phyloP scores from a whole-genome alignment of 495 filamentous ascomycete genomes.

The Aspergillus campestris region DNA sequence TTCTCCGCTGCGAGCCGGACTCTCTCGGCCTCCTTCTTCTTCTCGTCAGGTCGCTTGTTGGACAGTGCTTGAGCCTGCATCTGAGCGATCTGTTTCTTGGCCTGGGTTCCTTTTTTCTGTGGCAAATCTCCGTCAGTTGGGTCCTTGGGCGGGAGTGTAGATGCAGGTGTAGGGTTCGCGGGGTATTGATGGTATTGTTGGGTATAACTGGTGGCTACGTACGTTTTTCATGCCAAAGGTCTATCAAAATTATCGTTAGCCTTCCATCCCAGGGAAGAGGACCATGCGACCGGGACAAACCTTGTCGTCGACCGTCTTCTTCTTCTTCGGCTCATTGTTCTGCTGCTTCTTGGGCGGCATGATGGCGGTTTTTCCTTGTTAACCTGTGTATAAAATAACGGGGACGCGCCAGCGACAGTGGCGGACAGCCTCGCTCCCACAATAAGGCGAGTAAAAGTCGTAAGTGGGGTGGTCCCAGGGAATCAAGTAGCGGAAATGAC shows the following conservation, averaged over 20 bases:
- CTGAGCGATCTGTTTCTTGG: conserved; percentile 81
- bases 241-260: conserved; percentile 12
- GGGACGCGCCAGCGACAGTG: conserved; percentile 11
- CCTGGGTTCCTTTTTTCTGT: conserved; percentile 85
- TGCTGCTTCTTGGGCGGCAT: conserved; percentile 92
- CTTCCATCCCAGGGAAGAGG: too few species aligned
- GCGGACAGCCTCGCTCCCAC: neutral
- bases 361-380: conserved; percentile 28
- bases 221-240: conserved; percentile 99
- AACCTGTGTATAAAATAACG: conserved; percentile 11
- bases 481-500: too few species aligned
- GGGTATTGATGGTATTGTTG: neutral
- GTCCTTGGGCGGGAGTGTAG: conserved; percentile 6
- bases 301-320: conserved; percentile 84
- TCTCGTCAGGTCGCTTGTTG: conserved; percentile 73
- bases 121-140: conserved; percentile 6
- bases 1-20: conserved; percentile 75
- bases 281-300: conserved; percentile 21
- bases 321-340: conserved; percentile 49
- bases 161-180: conserved; percentile 3
- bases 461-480: neutral
- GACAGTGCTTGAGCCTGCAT: conserved; percentile 61
- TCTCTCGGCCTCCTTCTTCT: conserved; percentile 85
- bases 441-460: conserved; percentile 3
- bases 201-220: conserved; percentile 30